These are phyloP conservation scores for Tuber indicum DNA, from an alignment of 495 filamentous ascomycete genomes.

Conservation along the genomic window DNA sequence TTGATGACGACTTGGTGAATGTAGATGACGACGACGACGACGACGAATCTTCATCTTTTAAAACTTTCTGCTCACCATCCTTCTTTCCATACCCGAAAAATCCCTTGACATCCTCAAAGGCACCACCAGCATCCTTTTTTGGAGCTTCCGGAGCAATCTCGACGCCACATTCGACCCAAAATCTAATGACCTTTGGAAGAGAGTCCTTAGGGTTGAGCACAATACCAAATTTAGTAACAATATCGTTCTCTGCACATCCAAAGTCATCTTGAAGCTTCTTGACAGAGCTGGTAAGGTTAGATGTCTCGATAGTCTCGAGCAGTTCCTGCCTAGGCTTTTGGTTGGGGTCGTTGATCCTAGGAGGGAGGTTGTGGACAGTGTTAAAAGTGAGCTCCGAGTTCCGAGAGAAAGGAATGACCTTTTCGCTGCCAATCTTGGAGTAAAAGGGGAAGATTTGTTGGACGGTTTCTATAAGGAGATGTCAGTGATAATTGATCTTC, in stretches of 20 bases:
- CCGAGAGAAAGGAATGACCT: conserved; percentile 82
- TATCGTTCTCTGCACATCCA: conserved; percentile 67
- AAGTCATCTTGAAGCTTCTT: conserved; percentile 64
- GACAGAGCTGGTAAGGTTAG: conserved; percentile 78
- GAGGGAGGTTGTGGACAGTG: conserved; percentile 64
- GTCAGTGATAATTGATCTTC: conserved; percentile 35
- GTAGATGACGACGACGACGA: conserved; percentile 48
- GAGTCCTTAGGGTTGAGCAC: conserved; percentile 66
- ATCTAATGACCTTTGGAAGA: conserved; percentile 71
- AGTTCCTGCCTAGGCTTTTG: conserved; percentile 47
- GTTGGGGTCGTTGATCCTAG: conserved; percentile 39
- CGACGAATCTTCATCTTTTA: conserved; percentile 55
- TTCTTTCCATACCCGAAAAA: conserved; percentile 88
- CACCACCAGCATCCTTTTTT: conserved; percentile 59
- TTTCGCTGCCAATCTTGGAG: conserved; percentile 69
- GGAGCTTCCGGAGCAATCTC: conserved; percentile 52
- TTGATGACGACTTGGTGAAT: conserved; percentile 39
- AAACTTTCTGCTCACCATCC: conserved; percentile 64
- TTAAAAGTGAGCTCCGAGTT: conserved; percentile 74
- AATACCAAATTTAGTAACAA: conserved; percentile 71
- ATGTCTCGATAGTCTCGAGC: conserved; percentile 56
- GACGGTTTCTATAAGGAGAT: conserved; percentile 50
- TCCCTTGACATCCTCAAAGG: conserved; percentile 81
- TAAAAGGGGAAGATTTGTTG: conserved; percentile 69
- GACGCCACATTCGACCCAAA: conserved; percentile 76